phyloP scores from a whole-genome alignment of 768 basidiomycete species.

The Ramaria sp. region DNA sequence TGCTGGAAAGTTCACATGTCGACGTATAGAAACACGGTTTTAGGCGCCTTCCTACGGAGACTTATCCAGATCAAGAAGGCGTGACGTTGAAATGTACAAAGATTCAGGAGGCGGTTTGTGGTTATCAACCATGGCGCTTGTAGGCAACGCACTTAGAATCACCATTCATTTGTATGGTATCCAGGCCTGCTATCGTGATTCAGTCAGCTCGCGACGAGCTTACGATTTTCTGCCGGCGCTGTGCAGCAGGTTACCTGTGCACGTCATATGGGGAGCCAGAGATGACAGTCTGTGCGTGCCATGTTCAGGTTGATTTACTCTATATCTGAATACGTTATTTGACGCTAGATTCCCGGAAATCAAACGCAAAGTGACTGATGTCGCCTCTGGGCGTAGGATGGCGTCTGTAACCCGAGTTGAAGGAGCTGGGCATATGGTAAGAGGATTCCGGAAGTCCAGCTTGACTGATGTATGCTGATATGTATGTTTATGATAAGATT shows the following conservation, averaged over 20 bases:
- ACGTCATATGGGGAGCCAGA: slow-evolving; percentile 35
- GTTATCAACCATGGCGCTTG: slow-evolving; percentile 19
- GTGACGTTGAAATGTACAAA: slow-evolving; percentile 48
- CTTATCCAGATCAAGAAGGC: slow-evolving; percentile 29
- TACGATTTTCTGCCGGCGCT: slow-evolving; percentile 24
- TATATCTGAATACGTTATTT: too few relatives aligned
- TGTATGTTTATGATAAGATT: neutral
- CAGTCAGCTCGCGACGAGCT: slow-evolving; percentile 20
- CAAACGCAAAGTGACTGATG: slow-evolving; percentile 27
- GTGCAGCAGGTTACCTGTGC: slow-evolving; percentile 27
- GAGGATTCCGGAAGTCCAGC: slow-evolving; percentile 8
- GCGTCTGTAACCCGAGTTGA: slow-evolving; percentile 28
- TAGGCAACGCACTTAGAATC: neutral
- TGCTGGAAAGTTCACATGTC: neutral
- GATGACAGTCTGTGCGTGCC: slow-evolving; percentile 31
- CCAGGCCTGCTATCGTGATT: slow-evolving; percentile 35
- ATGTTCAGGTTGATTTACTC: neutral
- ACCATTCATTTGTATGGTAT: neutral
- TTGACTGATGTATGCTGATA: neutral
- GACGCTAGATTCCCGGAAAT: slow-evolving; percentile 21
- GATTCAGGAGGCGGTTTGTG: slow-evolving; percentile 49
- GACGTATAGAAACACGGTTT: slow-evolving; percentile 36
- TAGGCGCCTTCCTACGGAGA: slow-evolving; percentile 21
- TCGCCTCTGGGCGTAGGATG: slow-evolving; percentile 27
- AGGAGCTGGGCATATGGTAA: slow-evolving; percentile 32